A percentile compares a stretch with the other conserved stretches of the same genome.
These are phyloP conservation scores for Plantago lanceolata DNA, from an alignment of 305 asterid species.

Conservation along the genomic window DNA sequence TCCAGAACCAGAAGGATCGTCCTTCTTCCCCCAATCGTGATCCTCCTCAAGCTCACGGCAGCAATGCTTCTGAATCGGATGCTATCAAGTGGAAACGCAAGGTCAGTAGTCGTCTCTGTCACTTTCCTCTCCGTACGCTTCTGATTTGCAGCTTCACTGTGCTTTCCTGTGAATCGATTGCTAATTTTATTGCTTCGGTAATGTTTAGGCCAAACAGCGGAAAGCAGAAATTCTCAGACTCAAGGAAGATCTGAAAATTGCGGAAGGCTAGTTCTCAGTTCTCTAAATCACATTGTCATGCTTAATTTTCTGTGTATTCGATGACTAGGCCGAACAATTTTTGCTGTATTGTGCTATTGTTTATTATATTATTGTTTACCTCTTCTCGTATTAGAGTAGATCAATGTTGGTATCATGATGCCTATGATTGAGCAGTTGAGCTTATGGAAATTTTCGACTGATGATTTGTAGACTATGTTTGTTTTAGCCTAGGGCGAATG, in stretches of 20 bases:
- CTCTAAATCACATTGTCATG: background rate
- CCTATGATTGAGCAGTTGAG: slow-evolving; percentile 5
- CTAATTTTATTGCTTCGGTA: slow-evolving; percentile 3
- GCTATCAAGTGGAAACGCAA: slow-evolving; percentile 70
- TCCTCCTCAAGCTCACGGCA: too few relatives aligned
- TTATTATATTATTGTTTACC: too few relatives aligned
- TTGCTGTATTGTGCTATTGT: too few relatives aligned
- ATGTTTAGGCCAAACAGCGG: slow-evolving; percentile 69
- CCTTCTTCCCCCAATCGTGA: too few relatives aligned
- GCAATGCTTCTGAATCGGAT: slow-evolving; percentile 28
- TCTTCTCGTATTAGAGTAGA: background rate
- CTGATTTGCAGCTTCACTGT: too few relatives aligned
- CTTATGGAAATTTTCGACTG: slow-evolving; percentile 6
- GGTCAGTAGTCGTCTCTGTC: slow-evolving; percentile 28
- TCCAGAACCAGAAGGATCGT: too few relatives aligned
- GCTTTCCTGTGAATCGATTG: background rate
- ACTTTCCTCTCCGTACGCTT: background rate
- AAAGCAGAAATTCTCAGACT: slow-evolving; percentile 72
- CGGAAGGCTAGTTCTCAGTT: slow-evolving; percentile 55
- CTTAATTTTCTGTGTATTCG: background rate
- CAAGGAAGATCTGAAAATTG: slow-evolving; percentile 65
- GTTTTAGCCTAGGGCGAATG: background rate
- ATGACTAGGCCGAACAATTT: background rate
- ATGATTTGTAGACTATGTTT: too few relatives aligned
- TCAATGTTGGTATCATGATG: background rate